Conservation (phyloP, 2,329 filamentous ascomycete species). For the Graphilbum ipis-grandicollis region DNA sequence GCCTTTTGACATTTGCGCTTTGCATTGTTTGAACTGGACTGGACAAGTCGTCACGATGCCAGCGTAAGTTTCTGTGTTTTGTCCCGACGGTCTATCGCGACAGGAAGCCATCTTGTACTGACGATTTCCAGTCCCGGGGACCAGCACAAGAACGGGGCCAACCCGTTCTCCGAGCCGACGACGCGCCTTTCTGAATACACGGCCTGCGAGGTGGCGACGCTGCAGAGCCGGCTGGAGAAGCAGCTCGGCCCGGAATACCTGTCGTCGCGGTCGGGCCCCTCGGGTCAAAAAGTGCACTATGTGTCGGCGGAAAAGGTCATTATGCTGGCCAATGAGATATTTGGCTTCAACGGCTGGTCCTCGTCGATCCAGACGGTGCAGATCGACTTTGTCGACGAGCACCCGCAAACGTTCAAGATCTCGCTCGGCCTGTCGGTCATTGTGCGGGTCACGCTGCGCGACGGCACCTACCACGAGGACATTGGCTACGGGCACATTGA, state of each 20-base stretch:
- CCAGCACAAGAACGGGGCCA: slow-evolving; percentile 46
- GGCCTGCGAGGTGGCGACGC: slow-evolving; percentile 73
- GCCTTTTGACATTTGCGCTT: no score
- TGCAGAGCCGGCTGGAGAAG: slow-evolving; percentile 75
- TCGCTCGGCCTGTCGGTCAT: slow-evolving; percentile 79
- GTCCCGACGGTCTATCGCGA: background rate
- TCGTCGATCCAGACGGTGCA: slow-evolving; percentile 89
- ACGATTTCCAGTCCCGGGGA: slow-evolving; percentile 53
- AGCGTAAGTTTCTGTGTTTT: no score
- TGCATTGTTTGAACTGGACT: background rate
- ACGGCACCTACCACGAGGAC: slow-evolving; percentile 96
- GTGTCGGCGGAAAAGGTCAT: slow-evolving; percentile 95
- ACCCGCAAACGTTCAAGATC: slow-evolving; percentile 58
- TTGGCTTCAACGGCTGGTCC: slow-evolving; percentile 96
- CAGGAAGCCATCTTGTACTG: background rate
- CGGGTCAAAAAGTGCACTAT: slow-evolving; percentile 79
- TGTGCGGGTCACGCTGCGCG: slow-evolving; percentile 72
- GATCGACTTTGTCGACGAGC: slow-evolving; percentile 89
- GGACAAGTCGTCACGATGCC: slow-evolving; percentile 6
- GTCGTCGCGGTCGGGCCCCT: slow-evolving; percentile 67
- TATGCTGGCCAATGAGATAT: slow-evolving; percentile 82
- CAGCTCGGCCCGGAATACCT: slow-evolving; percentile 94
- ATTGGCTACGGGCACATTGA: slow-evolving; percentile 94
- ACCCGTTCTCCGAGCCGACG: slow-evolving; percentile 60
- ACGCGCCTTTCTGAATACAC: slow-evolving; percentile 62